These are phyloP conservation scores for Fusarium falciforme DNA, from an alignment of 2,329 filamentous ascomycete genomes.

Conservation along the genomic window DNA sequence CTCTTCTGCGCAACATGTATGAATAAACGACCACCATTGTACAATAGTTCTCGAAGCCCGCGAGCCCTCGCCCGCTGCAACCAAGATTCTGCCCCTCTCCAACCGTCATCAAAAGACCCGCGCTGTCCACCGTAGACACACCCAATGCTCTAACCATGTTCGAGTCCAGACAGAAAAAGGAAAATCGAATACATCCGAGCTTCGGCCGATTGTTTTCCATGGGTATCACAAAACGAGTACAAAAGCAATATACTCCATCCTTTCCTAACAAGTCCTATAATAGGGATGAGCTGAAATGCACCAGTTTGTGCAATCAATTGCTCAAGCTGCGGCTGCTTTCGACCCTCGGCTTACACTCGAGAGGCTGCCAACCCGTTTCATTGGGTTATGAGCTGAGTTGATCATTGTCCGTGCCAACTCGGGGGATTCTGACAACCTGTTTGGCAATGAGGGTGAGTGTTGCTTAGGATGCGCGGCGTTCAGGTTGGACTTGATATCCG, in stretches of 20 bases:
- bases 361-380: slow-evolving; percentile 49
- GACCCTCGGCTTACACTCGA: slow-evolving; percentile 48
- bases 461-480: slow-evolving; percentile 39
- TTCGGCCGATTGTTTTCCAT: slow-evolving; percentile 43
- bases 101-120: slow-evolving; percentile 26
- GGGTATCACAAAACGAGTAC: slow-evolving; percentile 54
- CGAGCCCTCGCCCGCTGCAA: slow-evolving; percentile 21
- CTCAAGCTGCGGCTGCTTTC: slow-evolving; percentile 51
- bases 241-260: slow-evolving; percentile 41
- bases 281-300: slow-evolving; percentile 23
- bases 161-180: slow-evolving; percentile 35
- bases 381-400: slow-evolving; percentile 47
- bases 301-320: slow-evolving; percentile 7
- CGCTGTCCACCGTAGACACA: slow-evolving; percentile 19
- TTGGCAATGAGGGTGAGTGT: slow-evolving; percentile 43
- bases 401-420: slow-evolving; percentile 55
- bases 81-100: slow-evolving; percentile 30
- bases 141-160: slow-evolving; percentile 28
- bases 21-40: slow-evolving; percentile 35
- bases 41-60: slow-evolving; percentile 36
- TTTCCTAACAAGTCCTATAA: slow-evolving; percentile 28
- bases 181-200: slow-evolving; percentile 36
- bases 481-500: slow-evolving; percentile 40
- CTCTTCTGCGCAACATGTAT: slow-evolving; percentile 35
- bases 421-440: slow-evolving; percentile 54